Percentiles rank a stretch among this genome's conserved stretches.
Evolutionary conservation across 495 filamentous ascomycete genomes (phyloP).

Genomic region (Evernia prunastri): DNA sequence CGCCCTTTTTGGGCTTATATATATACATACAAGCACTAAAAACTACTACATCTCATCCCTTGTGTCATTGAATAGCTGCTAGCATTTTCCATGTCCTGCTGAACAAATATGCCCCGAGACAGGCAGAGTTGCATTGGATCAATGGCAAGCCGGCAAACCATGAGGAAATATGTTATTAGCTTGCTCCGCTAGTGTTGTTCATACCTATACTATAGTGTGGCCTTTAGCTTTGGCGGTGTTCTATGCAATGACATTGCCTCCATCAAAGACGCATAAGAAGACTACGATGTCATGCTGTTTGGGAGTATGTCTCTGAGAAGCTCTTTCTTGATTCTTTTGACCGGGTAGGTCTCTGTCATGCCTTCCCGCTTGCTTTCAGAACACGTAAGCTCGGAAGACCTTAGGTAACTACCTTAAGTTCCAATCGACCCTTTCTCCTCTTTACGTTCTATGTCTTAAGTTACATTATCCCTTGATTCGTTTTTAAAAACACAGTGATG

Average conservation of each 20-base stretch:
- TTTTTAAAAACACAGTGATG: no score
- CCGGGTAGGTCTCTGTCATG: no score
- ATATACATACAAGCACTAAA: neutral
- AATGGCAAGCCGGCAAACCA: neutral
- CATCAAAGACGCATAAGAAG: neutral
- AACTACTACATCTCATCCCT: neutral
- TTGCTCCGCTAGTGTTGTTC: neutral
- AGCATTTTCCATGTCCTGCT: neutral
- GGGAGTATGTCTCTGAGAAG: no score
- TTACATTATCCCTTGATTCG: no score
- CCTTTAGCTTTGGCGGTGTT: neutral
- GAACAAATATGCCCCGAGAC: neutral
- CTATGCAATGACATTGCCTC: neutral
- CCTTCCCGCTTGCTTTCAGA: no score
- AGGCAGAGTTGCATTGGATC: neutral
- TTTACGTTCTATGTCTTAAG: no score
- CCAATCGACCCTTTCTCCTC: no score
- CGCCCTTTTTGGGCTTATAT: no score
- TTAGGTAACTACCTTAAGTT: no score
- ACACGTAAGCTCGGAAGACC: no score
- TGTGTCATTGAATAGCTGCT: neutral
- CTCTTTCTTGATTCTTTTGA: no score
- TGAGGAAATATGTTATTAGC: neutral
- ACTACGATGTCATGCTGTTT: neutral
- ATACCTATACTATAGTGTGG: no score